Evolutionary conservation across 139 green algal genomes (phyloP), one percentile per base, ranked within the genome.

Genomic region (Penium margaritaceum): DNA sequence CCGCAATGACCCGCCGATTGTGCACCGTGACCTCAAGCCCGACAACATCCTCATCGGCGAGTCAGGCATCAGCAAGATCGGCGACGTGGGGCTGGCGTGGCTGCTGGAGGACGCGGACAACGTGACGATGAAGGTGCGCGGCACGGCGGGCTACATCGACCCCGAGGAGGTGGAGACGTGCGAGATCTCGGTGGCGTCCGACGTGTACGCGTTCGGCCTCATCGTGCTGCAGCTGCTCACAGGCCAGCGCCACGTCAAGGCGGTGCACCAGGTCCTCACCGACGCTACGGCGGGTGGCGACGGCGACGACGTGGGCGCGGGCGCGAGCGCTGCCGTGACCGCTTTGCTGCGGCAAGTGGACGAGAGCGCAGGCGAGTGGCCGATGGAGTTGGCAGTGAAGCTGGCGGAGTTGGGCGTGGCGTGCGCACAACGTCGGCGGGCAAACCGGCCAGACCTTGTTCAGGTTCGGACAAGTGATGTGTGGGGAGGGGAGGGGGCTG

Each of bases 141-240:
- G 63, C 27, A 72, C 63, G 29, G 29, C 30, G 29, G 63, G 29
- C 5, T 72, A 72, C 63, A 72, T 72, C 32, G 63, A 72, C 32
- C 63, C 63, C 9, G 63, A 72, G 63, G 29, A 72, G 29, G 32
- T 63, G 41, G 29, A 60, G 29, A 60, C 32, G 63, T 35, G 63
- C n/a, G 29, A 60, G 32, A 38, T 72, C 32, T 27, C 29, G 27
- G 9, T 24, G 33, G n/a, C 29, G 0, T 33, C 1, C 41, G 63
- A 72, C 44, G n/a, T 72, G 21, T 72, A 72, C 44, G 32, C 63
- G 12, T 33, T 72, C 17, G 63, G 63, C 24, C 41, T 72, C 63
- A 60, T 72, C 35, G n/a, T 72, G 63, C 63, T 72, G 29, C 63
- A 72, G 63, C 35, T 72, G 63, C 63, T 72, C 29, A 60, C 43